Conservation (phyloP, 2,329 filamentous ascomycete genomes). For the Xylariaceae sp. region DNA sequence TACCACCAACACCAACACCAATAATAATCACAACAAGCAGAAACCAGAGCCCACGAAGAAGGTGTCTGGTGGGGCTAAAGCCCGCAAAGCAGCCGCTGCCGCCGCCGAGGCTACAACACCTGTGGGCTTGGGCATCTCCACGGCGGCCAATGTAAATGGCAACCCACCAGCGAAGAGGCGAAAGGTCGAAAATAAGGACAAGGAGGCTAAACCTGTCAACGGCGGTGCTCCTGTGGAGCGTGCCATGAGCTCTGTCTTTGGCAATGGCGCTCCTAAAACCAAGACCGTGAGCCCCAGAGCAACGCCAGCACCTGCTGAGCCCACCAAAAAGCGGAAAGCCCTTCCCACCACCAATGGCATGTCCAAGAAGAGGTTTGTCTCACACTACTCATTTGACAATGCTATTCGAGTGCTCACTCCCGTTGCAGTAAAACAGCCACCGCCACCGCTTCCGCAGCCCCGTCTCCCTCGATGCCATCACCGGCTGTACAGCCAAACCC, state of each 20-base stretch:
- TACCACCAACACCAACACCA: too few species aligned
- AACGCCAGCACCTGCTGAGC: slow-evolving; percentile 59
- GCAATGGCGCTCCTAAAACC: slow-evolving; percentile 48
- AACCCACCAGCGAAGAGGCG: slow-evolving; percentile 66
- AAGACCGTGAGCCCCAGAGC: slow-evolving; percentile 63
- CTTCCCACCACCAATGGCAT: slow-evolving; percentile 62
- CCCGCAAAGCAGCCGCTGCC: slow-evolving; percentile 57
- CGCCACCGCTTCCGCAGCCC: slow-evolving; percentile 40
- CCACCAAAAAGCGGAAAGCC: slow-evolving; percentile 69
- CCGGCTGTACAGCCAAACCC: slow-evolving; percentile 71
- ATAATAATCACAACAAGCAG: slow-evolving; percentile 24
- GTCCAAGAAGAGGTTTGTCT: slow-evolving; percentile 71
- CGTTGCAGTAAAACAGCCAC: slow-evolving; percentile 26
- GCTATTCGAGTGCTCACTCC: slow-evolving; percentile 3
- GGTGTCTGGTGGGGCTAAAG: slow-evolving; percentile 54
- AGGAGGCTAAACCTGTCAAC: slow-evolving; percentile 47
- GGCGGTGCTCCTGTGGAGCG: slow-evolving; percentile 58
- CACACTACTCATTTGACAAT: background rate
- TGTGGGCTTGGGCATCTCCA: slow-evolving; percentile 64
- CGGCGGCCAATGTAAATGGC: slow-evolving; percentile 47
- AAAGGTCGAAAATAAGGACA: slow-evolving; percentile 79
- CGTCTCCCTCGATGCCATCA: slow-evolving; percentile 68
- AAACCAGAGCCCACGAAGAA: slow-evolving; percentile 58
- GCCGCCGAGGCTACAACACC: slow-evolving; percentile 27
- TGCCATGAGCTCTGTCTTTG: slow-evolving; percentile 58